Percentiles rank a stretch among this genome's conserved stretches.
Evolutionary conservation across 179 eudicot species (phyloP).

Genomic region (Silene noctiflora): DNA sequence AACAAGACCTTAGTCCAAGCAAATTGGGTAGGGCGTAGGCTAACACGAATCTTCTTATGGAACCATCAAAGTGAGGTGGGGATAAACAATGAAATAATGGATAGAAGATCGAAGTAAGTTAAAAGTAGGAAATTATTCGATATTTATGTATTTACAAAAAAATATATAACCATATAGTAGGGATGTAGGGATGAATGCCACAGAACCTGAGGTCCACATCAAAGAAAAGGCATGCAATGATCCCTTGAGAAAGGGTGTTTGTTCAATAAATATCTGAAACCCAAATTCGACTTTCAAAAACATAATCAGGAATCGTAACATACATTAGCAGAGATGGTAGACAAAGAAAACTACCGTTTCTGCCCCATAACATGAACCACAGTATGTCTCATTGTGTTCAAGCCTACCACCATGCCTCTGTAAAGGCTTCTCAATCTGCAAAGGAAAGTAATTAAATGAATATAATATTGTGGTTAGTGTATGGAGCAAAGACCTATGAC

Average conservation of each 20-base stretch:
- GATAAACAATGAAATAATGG: too few species aligned
- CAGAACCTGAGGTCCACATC: not conserved
- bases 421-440: constrained; percentile 83
- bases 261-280: not conserved
- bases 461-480: not conserved
- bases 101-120: not conserved
- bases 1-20: too few species aligned
- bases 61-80: too few species aligned
- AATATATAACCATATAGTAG: too few species aligned
- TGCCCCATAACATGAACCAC: constrained; percentile 98
- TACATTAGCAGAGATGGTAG: constrained; percentile 3
- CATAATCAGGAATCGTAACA: constrained; percentile 2
- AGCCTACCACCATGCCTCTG: constrained; percentile 98
- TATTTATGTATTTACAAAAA: too few species aligned
- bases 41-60: too few species aligned
- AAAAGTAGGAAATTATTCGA: too few species aligned
- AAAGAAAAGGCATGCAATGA: not conserved
- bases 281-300: not conserved
- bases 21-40: too few species aligned
- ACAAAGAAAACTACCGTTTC: constrained; percentile 50
- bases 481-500: not conserved
- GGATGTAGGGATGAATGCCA: too few species aligned
- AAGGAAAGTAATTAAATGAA: constrained; percentile 9
- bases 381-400: constrained; percentile 79
- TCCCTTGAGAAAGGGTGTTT: constrained; percentile 7